These are phyloP conservation scores for Diaporthe humulicola DNA, from an alignment of 2,329 filamentous ascomycete species.

Conservation along the genomic window DNA sequence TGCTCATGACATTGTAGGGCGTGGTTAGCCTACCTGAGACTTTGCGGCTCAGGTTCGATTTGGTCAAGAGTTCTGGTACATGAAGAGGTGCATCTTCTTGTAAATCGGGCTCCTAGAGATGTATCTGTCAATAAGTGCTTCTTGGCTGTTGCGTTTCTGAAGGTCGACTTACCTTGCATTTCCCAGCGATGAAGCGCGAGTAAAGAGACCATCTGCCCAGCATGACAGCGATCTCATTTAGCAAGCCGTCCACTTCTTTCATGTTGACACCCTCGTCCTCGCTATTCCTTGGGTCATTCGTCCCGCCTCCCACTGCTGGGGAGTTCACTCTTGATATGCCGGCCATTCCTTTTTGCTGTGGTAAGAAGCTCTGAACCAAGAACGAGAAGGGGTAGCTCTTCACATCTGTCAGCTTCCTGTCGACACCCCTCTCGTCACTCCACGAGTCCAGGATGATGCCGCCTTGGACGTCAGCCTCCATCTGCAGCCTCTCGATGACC, in stretches of 20 bases:
- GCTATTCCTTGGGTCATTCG: constrained; percentile 68
- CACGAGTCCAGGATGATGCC: constrained; percentile 97
- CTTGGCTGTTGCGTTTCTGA: constrained; percentile 41
- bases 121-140: constrained; percentile 45
- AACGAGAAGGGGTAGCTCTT: constrained; percentile 99
- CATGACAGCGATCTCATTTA: constrained; percentile 93
- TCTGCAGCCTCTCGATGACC: constrained; percentile 92
- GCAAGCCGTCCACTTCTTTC: constrained; percentile 91
- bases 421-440: constrained; percentile 88
- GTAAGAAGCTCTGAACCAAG: constrained; percentile 92
- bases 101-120: constrained; percentile 61
- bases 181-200: constrained; percentile 87
- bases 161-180: constrained; percentile 78
- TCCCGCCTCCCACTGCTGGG: constrained; percentile 71
- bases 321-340: constrained; percentile 80
- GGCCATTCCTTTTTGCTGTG: constrained; percentile 72
- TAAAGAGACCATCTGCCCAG: constrained; percentile 94
- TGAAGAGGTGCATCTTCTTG: constrained; percentile 69
- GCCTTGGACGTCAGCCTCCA: constrained; percentile 95
- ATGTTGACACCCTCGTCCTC: constrained; percentile 97
- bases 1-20: constrained; percentile 93
- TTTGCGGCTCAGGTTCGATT: constrained; percentile 86
- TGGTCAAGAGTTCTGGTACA: constrained; percentile 80
- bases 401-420: constrained; percentile 90
- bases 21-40: constrained; percentile 79